A percentile compares a stretch with the other conserved stretches of the same genome.
phyloP scores from a whole-genome alignment of 345 rosid genomes.

The Angophora floribunda region DNA sequence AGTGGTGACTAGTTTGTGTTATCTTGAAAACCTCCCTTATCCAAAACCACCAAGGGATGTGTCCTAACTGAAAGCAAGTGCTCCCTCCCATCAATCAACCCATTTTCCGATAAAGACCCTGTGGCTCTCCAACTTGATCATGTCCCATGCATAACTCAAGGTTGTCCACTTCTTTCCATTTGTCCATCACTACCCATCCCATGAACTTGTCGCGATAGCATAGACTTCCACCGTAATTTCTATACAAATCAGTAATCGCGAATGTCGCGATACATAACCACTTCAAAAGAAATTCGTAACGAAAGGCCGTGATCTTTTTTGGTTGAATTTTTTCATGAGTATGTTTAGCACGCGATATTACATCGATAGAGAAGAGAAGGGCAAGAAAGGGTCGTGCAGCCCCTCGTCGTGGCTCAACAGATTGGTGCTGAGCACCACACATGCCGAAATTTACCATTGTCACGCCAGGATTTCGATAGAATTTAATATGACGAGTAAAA shows the following conservation, averaged over 20 bases:
- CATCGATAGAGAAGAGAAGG: background rate
- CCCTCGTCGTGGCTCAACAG: background rate
- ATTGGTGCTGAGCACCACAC: background rate
- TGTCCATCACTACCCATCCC: background rate
- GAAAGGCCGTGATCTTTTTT: background rate
- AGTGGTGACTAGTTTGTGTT: background rate
- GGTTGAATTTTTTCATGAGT: background rate
- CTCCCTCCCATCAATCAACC: background rate
- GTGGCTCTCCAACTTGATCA: background rate
- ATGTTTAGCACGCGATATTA: background rate
- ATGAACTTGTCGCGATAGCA: background rate
- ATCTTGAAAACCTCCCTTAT: background rate
- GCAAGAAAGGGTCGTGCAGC: background rate
- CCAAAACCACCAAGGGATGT: background rate
- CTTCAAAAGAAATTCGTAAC: background rate
- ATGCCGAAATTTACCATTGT: background rate
- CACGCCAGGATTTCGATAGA: background rate
- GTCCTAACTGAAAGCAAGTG: background rate
- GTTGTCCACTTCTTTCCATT: background rate
- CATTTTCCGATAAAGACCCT: too few relatives aligned
- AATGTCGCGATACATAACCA: background rate
- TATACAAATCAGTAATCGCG: background rate
- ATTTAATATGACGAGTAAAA: background rate
- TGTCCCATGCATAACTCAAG: background rate
- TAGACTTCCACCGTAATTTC: background rate